phyloP scores from a whole-genome alignment of 2,329 filamentous ascomycete species.

The Simplicillium sp. region DNA sequence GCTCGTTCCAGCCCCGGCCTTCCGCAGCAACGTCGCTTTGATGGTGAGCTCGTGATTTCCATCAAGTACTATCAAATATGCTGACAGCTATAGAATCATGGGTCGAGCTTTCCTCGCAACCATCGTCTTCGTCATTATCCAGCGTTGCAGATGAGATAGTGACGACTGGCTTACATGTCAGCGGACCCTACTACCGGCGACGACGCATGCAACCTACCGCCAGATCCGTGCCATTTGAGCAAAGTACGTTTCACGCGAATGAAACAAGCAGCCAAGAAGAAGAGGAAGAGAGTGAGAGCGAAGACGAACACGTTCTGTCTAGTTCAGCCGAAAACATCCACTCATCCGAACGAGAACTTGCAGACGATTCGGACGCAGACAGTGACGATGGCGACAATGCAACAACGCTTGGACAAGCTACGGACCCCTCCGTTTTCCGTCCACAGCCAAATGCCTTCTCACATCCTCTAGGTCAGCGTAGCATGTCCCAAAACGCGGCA shows the following conservation, averaged over 20 bases:
- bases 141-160: constrained; percentile 82
- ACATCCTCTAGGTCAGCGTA: constrained; percentile 51
- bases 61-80: background rate
- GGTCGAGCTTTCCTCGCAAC: constrained; percentile 88
- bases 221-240: constrained; percentile 22
- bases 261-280: constrained; percentile 78
- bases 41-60: constrained; percentile 22
- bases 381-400: constrained; percentile 62
- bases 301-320: constrained; percentile 61
- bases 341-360: constrained; percentile 25
- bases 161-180: constrained; percentile 75
- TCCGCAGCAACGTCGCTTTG: constrained; percentile 22
- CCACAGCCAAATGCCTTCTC: constrained; percentile 91
- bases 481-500: constrained; percentile 38
- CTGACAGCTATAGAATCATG: constrained; percentile 64
- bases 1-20: constrained; percentile 18
- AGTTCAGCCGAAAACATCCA: constrained; percentile 47
- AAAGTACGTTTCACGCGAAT: constrained; percentile 29
- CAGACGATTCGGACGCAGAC: constrained; percentile 37
- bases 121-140: constrained; percentile 86
- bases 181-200: constrained; percentile 52
- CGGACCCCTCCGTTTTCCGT: constrained; percentile 53
- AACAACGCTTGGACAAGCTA: constrained; percentile 63
- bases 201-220: constrained; percentile 34
- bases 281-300: constrained; percentile 87